Evolutionary conservation across 192 early-diverging fungal species (phyloP).

Genomic region (Umbelopsis sp.): DNA sequence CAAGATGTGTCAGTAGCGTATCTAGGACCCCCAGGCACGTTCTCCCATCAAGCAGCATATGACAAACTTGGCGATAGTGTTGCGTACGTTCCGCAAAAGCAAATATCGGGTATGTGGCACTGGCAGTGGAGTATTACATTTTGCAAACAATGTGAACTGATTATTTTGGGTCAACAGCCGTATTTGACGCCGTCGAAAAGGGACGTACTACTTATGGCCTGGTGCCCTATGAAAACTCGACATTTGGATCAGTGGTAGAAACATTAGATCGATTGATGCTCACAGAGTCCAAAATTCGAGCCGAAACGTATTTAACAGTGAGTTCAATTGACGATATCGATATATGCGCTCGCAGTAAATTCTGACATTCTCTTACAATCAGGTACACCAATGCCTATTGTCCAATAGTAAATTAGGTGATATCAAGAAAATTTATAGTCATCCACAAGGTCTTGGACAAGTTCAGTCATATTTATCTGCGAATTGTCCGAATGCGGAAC

Average conservation of each 20-base stretch:
- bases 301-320: conserved; percentile 76
- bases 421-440: conserved; percentile 80
- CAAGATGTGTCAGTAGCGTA: conserved; percentile 82
- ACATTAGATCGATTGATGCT: conserved; percentile 82
- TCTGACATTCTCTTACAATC: background rate
- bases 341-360: background rate
- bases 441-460: conserved; percentile 74
- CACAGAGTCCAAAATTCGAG: conserved; percentile 69
- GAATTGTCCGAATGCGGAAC: conserved; percentile 74
- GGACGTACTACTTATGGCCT: conserved; percentile 84
- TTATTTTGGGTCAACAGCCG: conserved; percentile 47
- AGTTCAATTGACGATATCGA: background rate
- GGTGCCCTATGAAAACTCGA: conserved; percentile 96
- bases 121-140: background rate
- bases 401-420: conserved; percentile 64
- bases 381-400: conserved; percentile 82
- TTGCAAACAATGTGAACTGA: background rate
- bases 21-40: conserved; percentile 89
- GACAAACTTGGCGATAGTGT: conserved; percentile 82
- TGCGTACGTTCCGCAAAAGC: conserved; percentile 64
- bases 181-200: conserved; percentile 77
- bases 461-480: conserved; percentile 71
- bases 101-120: conserved; percentile 49
- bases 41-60: conserved; percentile 85
- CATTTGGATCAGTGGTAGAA: conserved; percentile 80